These are phyloP conservation scores for Mucor lusitanicus DNA, from an alignment of 371 early-diverging fungal genomes.

Conservation along the genomic window DNA sequence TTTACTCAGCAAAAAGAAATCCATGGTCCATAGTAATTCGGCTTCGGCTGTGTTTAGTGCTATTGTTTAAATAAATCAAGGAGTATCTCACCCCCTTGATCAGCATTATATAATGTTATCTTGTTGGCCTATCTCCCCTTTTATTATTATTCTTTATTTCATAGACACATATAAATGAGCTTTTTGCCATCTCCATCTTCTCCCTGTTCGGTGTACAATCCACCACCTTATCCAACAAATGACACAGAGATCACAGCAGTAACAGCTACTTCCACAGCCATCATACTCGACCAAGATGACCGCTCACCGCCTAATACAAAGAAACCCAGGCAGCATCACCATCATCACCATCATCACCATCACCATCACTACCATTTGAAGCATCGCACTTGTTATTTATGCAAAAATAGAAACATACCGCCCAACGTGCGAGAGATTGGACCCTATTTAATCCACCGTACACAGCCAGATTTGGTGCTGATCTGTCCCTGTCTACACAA, in stretches of 20 bases:
- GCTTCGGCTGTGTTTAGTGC: conserved; percentile 2
- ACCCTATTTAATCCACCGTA: conserved; percentile 22
- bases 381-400: conserved; percentile 2
- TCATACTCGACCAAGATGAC: background rate
- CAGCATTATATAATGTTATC: background rate
- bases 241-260: background rate
- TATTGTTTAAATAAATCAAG: conserved; percentile 1
- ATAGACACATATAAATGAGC: background rate
- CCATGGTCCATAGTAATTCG: background rate
- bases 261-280: background rate
- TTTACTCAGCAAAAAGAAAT: conserved; percentile 22
- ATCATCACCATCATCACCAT: background rate
- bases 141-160: background rate
- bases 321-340: background rate
- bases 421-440: conserved; percentile 10
- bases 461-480: conserved; percentile 7
- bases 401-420: background rate
- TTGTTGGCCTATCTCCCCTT: background rate
- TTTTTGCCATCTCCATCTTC: background rate
- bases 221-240: conserved; percentile 3
- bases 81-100: background rate
- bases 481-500: conserved; percentile 20
- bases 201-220: background rate
- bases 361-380: background rate
- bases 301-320: background rate